Evolutionary conservation across 1,284 basidiomycete species (phyloP).

Genomic region (Trichosporon sp.): DNA sequence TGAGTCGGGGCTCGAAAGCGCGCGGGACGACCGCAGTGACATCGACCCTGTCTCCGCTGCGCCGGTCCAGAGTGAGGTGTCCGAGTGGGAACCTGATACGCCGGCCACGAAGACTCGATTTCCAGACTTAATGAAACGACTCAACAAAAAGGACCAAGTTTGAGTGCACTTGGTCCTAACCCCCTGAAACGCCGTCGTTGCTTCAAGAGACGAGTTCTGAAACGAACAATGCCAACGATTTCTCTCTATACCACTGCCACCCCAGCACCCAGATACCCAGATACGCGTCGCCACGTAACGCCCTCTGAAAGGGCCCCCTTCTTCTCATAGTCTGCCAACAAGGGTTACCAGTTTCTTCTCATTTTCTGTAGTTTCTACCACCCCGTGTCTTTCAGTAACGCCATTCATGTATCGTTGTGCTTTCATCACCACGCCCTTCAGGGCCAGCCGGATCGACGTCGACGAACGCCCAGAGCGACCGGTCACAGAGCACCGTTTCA

Average conservation of each 20-base stretch:
- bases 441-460: not conserved
- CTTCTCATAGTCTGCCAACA: too few species aligned
- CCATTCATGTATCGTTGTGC: not conserved
- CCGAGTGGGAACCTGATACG: conserved; percentile 9
- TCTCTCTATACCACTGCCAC: not conserved
- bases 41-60: not conserved
- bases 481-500: not conserved
- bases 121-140: not conserved
- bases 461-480: not conserved
- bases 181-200: not conserved
- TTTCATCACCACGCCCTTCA: not conserved
- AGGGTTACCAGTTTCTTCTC: not conserved
- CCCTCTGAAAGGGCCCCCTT: too few species aligned
- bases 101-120: not conserved
- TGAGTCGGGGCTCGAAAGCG: not conserved
- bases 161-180: not conserved
- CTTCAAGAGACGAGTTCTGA: not conserved
- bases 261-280: too few species aligned
- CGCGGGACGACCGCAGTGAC: conserved; percentile 4
- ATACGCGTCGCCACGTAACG: too few species aligned
- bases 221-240: not conserved
- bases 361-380: not conserved
- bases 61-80: not conserved
- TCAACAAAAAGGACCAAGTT: not conserved
- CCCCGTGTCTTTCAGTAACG: not conserved